phyloP scores from a whole-genome alignment of 2,329 filamentous ascomycete genomes.

The Diaporthe aspalathi region DNA sequence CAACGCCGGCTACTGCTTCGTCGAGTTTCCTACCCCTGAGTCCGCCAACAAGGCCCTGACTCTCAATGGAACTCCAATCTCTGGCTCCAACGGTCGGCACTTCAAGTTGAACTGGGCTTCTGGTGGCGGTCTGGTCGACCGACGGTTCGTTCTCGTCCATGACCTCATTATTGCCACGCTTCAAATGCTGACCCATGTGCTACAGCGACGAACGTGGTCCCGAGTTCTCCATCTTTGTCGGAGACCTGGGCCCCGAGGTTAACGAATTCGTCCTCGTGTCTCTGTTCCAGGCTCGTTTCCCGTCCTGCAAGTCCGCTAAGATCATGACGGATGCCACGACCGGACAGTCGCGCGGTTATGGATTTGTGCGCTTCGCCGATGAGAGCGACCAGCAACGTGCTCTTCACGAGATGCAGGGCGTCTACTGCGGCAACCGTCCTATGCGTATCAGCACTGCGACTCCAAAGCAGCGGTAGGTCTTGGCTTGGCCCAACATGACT shows the following conservation, averaged over 20 bases:
- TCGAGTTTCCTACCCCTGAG: conserved; percentile 82
- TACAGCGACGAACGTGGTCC: conserved; percentile 91
- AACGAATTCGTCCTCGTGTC: conserved; percentile 98
- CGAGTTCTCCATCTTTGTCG: conserved; percentile 97
- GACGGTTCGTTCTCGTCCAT: conserved; percentile 70
- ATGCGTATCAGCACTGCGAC: conserved; percentile 99
- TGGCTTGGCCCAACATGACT: background rate
- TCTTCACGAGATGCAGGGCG: conserved; percentile 97
- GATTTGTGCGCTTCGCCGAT: conserved; percentile 96
- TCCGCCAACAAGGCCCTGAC: conserved; percentile 91
- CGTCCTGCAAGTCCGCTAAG: conserved; percentile 98
- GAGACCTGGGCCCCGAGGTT: conserved; percentile 96
- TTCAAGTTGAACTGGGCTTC: conserved; percentile 99
- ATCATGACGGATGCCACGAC: conserved; percentile 99
- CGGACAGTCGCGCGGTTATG: conserved; percentile 96
- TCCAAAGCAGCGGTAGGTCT: conserved; percentile 82
- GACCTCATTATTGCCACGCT: conserved; percentile 15
- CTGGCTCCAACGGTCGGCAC: conserved; percentile 85
- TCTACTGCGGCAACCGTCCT: conserved; percentile 97
- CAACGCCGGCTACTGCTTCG: conserved; percentile 94
- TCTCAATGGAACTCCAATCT: conserved; percentile 89
- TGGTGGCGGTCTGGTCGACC: conserved; percentile 92
- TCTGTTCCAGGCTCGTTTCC: conserved; percentile 95
- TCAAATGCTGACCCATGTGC: conserved; percentile 44
- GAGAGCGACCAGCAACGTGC: conserved; percentile 97